phyloP scores from a whole-genome alignment of 352 stramenopile species.

The Peronospora destructor region DNA sequence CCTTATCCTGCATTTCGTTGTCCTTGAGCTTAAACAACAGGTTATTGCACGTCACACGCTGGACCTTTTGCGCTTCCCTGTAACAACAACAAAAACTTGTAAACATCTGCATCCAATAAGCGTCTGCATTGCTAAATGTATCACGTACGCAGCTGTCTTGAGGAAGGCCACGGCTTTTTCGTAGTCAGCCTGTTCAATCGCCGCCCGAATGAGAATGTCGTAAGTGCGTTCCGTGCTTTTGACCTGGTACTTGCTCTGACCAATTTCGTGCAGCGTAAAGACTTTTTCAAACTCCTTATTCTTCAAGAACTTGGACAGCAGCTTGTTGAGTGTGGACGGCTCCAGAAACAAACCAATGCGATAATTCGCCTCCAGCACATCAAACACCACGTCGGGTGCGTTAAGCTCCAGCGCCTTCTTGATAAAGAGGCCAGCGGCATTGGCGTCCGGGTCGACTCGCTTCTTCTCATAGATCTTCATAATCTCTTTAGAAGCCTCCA shows the following conservation, averaged over 20 bases:
- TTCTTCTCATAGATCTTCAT: constrained; percentile 87
- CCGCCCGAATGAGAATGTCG: constrained; percentile 76
- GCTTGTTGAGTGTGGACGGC: constrained; percentile 73
- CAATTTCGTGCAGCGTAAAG: constrained; percentile 70
- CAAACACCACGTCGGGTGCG: constrained; percentile 59
- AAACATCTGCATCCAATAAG: background rate
- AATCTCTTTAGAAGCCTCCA: constrained; percentile 76
- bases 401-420: constrained; percentile 81
- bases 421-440: constrained; percentile 67
- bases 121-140: background rate
- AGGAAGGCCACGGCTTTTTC: constrained; percentile 64
- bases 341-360: constrained; percentile 79
- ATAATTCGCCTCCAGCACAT: constrained; percentile 78
- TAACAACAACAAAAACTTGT: constrained; percentile 4
- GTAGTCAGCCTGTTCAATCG: constrained; percentile 66
- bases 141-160: constrained; percentile 69
- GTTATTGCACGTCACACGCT: constrained; percentile 85
- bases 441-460: constrained; percentile 70
- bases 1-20: constrained; percentile 64
- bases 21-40: constrained; percentile 83
- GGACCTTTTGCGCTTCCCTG: constrained; percentile 64
- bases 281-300: constrained; percentile 74
- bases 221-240: constrained; percentile 81
- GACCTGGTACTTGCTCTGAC: constrained; percentile 70
- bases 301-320: constrained; percentile 78